Percentiles rank a stretch among this genome's conserved stretches.
Evolutionary conservation across 306 rosid genomes (phyloP).

Genomic region (Abrus precatorius): DNA sequence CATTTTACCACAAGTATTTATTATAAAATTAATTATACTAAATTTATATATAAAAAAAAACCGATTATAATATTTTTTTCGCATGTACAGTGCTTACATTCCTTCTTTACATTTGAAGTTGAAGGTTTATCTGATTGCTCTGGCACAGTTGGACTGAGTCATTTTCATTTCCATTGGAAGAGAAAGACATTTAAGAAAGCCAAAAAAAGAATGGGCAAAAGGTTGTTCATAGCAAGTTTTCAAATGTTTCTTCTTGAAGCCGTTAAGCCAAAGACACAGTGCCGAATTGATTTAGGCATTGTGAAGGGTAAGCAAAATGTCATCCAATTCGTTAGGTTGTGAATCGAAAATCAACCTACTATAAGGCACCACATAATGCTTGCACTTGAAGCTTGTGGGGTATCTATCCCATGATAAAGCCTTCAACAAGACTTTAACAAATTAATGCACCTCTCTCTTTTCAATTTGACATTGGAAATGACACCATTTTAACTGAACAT

Average conservation of each 20-base stretch:
- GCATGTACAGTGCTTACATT: background rate
- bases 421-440: slow-evolving; percentile 55
- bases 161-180: slow-evolving; percentile 47
- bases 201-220: background rate
- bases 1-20: too few species aligned
- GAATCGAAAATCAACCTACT: slow-evolving; percentile 59
- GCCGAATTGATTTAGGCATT: slow-evolving; percentile 23
- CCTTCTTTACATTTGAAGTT: background rate
- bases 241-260: slow-evolving; percentile 56
- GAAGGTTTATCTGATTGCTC: slow-evolving; percentile 34
- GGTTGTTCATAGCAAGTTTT: slow-evolving; percentile 56
- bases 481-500: slow-evolving; percentile 51
- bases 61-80: too few species aligned
- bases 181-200: slow-evolving; percentile 33
- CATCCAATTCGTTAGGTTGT: slow-evolving; percentile 77
- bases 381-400: slow-evolving; percentile 62
- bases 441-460: slow-evolving; percentile 28
- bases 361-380: slow-evolving; percentile 55
- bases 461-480: slow-evolving; percentile 40
- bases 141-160: slow-evolving; percentile 31
- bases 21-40: background rate
- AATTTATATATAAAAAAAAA: too few species aligned
- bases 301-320: slow-evolving; percentile 72
- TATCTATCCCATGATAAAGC: slow-evolving; percentile 28
- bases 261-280: slow-evolving; percentile 31